Evolutionary conservation across 805 yeast genomes (phyloP).

Genomic region (Huiozyma sinensis): DNA sequence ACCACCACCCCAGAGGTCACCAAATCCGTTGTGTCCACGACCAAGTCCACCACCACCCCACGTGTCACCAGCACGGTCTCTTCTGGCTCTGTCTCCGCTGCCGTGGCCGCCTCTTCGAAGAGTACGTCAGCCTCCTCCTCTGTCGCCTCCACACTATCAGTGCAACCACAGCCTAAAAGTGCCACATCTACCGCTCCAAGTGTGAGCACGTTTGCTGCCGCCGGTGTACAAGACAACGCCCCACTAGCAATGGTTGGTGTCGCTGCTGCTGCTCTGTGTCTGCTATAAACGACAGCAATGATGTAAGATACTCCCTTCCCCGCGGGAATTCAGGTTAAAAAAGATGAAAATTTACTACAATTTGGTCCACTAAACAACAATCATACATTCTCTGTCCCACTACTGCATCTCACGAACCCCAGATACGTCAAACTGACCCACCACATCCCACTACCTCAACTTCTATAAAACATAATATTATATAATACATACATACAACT

Average conservation of each 20-base stretch:
- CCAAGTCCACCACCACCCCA: conserved; percentile 31
- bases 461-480: no score
- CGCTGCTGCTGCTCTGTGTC: conserved; percentile 1
- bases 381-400: no score
- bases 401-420: no score
- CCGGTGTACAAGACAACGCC: not conserved
- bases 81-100: not conserved
- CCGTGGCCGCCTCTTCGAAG: not conserved
- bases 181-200: conserved; percentile 11
- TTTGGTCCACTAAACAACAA: no score
- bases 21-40: conserved; percentile 35
- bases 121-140: not conserved
- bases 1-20: conserved; percentile 38
- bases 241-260: not conserved
- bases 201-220: not conserved
- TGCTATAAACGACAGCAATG: not conserved
- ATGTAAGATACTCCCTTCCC: no score
- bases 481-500: no score
- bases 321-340: no score
- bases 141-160: not conserved
- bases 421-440: no score
- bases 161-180: no score
- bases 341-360: no score
- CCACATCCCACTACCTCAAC: no score
- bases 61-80: conserved; percentile 26